These are phyloP conservation scores for Gastrodia elata DNA, from an alignment of 106 monocot genomes.

Conservation along the genomic window DNA sequence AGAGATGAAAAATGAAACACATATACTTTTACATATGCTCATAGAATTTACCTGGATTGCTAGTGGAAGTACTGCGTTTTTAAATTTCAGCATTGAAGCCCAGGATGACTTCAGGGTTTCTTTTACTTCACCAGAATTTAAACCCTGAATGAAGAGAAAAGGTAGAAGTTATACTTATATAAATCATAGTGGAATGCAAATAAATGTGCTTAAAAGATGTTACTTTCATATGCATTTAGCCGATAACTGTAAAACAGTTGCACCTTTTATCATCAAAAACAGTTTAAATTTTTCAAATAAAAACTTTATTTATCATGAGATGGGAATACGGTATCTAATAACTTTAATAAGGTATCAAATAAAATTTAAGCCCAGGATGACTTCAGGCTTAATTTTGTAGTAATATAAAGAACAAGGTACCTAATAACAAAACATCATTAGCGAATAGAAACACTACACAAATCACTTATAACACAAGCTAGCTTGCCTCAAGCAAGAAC, in stretches of 20 bases:
- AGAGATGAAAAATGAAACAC: slow-evolving; percentile 6
- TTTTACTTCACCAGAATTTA: slow-evolving; percentile 54
- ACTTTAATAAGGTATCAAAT: too few species aligned
- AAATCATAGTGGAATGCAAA: not conserved
- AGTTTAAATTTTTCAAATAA: too few species aligned
- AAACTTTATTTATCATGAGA: too few species aligned
- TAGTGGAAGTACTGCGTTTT: slow-evolving; percentile 51
- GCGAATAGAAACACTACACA: too few species aligned
- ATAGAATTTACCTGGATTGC: slow-evolving; percentile 59
- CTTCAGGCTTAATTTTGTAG: too few species aligned
- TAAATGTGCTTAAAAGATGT: slow-evolving; percentile 1
- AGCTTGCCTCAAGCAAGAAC: too few species aligned
- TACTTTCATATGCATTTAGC: not conserved
- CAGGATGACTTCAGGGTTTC: slow-evolving; percentile 56
- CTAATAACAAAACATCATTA: too few species aligned
- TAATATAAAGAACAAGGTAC: too few species aligned
- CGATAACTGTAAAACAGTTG: not conserved
- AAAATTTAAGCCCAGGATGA: too few species aligned
- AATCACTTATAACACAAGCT: too few species aligned
- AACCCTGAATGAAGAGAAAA: slow-evolving; percentile 35
- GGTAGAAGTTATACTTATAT: not conserved
- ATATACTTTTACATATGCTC: not conserved
- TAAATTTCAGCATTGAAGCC: slow-evolving; percentile 67
- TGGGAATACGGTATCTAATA: too few species aligned
- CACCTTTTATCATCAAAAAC: too few species aligned